A percentile compares a stretch with the other conserved stretches of the same genome.
Conservation (phyloP, 345 rosid genomes). For the Sapria himalayana region DNA sequence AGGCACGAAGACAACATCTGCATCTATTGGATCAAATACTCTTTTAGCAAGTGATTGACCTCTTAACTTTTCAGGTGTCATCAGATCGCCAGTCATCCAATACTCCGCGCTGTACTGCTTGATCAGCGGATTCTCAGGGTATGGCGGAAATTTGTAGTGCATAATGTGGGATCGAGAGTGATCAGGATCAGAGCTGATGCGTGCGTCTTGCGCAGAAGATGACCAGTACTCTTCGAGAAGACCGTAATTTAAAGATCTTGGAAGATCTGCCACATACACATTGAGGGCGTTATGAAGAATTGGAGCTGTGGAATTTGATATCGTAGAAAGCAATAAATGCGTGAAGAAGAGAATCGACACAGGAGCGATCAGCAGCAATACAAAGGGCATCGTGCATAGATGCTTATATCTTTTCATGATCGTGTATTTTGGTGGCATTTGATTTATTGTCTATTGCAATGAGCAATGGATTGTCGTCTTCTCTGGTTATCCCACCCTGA, state of each 20-base stretch:
- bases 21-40: constrained; percentile 27
- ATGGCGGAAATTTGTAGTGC: constrained; percentile 26
- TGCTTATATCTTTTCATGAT: too few relatives aligned
- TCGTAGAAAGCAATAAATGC: too few relatives aligned
- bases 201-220: constrained; percentile 33
- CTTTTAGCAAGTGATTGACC: constrained; percentile 38
- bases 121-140: constrained; percentile 64
- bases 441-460: too few relatives aligned
- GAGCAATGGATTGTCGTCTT: too few relatives aligned
- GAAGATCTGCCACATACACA: constrained; percentile 60
- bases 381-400: too few relatives aligned
- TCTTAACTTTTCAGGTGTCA: constrained; percentile 30
- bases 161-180: constrained; percentile 16
- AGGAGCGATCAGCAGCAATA: too few relatives aligned
- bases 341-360: too few relatives aligned
- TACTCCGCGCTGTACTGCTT: constrained; percentile 97
- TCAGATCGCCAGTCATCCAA: constrained; percentile 82
- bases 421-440: too few relatives aligned
- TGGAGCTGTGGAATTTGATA: too few relatives aligned
- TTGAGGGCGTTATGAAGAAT: constrained; percentile 21
- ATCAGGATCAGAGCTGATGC: constrained; percentile 59
- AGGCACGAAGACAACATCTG: constrained; percentile 78
- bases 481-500: too few relatives aligned
- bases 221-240: constrained; percentile 63
- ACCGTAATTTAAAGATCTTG: constrained; percentile 70